These are phyloP conservation scores for Setaria italica DNA, from an alignment of 202 grass and related monocot species.

Conservation along the genomic window DNA sequence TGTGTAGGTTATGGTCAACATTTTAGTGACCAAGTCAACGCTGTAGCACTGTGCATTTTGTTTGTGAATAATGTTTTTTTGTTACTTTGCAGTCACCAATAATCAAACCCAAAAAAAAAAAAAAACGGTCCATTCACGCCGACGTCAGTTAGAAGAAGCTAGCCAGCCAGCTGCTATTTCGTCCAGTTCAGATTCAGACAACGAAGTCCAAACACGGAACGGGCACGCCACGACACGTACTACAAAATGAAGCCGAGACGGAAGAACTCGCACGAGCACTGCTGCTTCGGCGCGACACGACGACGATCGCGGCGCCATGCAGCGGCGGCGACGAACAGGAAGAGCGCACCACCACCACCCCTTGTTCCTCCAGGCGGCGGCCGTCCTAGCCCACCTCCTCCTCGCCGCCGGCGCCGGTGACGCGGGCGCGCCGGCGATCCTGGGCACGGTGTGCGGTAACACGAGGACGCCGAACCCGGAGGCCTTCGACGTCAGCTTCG, in stretches of 20 bases:
- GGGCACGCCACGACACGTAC: neutral
- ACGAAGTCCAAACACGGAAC: neutral
- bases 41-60: neutral
- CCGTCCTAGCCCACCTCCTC: neutral
- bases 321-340: neutral
- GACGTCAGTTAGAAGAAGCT: neutral
- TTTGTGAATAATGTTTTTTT: neutral
- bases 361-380: neutral
- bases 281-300: neutral
- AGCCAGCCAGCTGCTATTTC: constrained; percentile 12
- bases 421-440: constrained; percentile 39
- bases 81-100: neutral
- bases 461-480: constrained; percentile 34
- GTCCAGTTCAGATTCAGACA: constrained; percentile 22
- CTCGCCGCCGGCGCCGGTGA: neutral
- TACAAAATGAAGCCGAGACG: constrained; percentile 5
- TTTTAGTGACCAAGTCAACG: neutral
- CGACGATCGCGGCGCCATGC: constrained; percentile 1
- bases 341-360: neutral
- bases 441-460: constrained; percentile 51
- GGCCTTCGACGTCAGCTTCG: constrained; percentile 77
- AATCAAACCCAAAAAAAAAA: neutral
- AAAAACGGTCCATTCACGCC: neutral
- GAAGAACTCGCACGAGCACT: neutral
- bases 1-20: neutral